Percentiles rank a stretch among this genome's conserved stretches.
phyloP scores from a whole-genome alignment of 805 yeast genomes.

The Wickerhamiella lipophila region DNA sequence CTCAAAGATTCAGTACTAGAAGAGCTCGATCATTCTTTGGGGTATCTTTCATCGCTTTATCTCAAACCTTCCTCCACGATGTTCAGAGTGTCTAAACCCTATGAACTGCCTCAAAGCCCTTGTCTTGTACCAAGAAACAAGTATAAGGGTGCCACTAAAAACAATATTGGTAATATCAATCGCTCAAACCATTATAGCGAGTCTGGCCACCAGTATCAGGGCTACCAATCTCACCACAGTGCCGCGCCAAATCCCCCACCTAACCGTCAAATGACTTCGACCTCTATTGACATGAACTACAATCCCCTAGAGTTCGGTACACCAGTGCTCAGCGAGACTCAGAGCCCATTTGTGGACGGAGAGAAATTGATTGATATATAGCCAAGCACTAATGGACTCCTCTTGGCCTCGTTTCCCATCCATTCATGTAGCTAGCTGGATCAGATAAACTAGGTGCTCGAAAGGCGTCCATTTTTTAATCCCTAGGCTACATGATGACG shows the following conservation, averaged over 20 bases:
- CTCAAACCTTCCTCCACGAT: conserved; percentile 73
- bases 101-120: conserved; percentile 18
- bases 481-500: no score
- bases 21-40: conserved; percentile 71
- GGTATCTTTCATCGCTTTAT: conserved; percentile 71
- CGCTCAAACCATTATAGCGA: no score
- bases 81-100: conserved; percentile 37
- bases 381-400: no score
- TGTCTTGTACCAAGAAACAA: conserved; percentile 21
- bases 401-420: no score
- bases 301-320: background rate
- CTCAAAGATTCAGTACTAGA: conserved; percentile 44
- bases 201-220: background rate
- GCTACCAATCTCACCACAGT: background rate
- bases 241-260: background rate
- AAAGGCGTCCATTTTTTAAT: no score
- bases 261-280: background rate
- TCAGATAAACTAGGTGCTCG: no score
- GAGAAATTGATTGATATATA: conserved; percentile 3
- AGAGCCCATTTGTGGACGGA: background rate
- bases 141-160: conserved; percentile 6
- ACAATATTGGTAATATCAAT: no score
- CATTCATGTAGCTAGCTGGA: no score
- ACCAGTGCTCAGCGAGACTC: background rate
- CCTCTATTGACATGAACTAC: background rate